Evolutionary conservation across 2,329 filamentous ascomycete species (phyloP).

Genomic region (Metarhizium robertsii): DNA sequence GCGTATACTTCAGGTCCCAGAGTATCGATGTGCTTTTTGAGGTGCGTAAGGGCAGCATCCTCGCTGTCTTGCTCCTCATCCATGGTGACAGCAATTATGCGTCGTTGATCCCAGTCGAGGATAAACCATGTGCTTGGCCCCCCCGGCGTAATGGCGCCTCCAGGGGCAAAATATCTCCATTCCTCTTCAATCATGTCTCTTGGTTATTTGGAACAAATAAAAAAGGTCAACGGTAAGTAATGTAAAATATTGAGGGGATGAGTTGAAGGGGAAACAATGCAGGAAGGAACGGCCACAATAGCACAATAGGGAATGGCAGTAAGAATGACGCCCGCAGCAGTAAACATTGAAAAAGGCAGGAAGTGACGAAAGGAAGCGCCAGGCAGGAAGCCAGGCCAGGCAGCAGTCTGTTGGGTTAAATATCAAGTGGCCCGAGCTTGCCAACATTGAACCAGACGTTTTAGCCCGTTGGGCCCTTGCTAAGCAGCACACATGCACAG

Average conservation of each 20-base stretch:
- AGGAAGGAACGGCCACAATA: neutral
- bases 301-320: neutral
- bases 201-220: neutral
- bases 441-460: too few species aligned
- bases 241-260: neutral
- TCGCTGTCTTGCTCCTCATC: constrained; percentile 14
- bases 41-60: constrained; percentile 11
- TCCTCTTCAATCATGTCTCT: constrained; percentile 3
- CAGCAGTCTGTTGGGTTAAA: too few species aligned
- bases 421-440: too few species aligned
- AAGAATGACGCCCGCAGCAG: neutral
- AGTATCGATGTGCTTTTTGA: constrained; percentile 11
- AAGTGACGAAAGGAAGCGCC: too few species aligned
- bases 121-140: constrained; percentile 16
- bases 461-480: too few species aligned
- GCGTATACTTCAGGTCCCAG: constrained; percentile 12
- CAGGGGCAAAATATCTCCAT: constrained; percentile 1
- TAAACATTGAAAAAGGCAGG: neutral
- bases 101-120: constrained; percentile 15
- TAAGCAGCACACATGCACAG: too few species aligned
- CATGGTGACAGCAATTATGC: constrained; percentile 15
- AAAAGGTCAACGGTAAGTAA: neutral
- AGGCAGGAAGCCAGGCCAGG: too few species aligned
- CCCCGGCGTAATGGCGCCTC: constrained; percentile 3
- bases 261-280: neutral